Conservation (phyloP, 306 rosid genomes). For the Argentina anserina region DNA sequence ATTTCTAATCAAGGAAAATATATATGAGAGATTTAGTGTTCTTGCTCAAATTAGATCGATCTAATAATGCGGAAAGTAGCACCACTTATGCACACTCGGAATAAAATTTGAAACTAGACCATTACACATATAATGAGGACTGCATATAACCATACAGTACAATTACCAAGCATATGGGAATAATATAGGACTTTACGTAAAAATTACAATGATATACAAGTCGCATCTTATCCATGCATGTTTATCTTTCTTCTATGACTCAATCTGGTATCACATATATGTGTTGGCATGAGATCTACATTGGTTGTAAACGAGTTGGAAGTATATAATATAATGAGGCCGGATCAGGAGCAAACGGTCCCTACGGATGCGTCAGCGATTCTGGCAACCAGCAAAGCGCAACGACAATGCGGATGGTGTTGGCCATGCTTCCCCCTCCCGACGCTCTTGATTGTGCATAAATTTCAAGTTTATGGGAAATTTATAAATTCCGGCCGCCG, state of each 20-base stretch:
- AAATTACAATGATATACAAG: neutral
- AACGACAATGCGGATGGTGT: no score
- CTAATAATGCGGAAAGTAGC: neutral
- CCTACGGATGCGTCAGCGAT: no score
- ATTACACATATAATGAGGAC: no score
- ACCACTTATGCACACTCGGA: neutral
- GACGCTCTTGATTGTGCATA: no score
- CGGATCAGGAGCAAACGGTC: no score
- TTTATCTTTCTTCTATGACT: neutral
- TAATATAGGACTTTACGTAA: neutral
- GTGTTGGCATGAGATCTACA: neutral
- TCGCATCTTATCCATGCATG: neutral
- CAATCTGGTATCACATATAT: neutral
- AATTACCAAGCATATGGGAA: neutral
- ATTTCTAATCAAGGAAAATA: neutral
- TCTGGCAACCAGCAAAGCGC: no score
- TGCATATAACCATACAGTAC: no score
- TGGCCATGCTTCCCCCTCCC: no score
- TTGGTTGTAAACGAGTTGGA: neutral
- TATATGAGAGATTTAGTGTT: neutral
- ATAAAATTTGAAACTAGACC: neutral
- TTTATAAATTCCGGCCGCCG: no score
- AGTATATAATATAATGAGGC: no score
- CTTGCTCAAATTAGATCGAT: neutral
- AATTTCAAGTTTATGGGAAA: no score